Evolutionary conservation across 2,329 filamentous ascomycete species (phyloP).

Genomic region (Drechslerella coelobrocha): DNA sequence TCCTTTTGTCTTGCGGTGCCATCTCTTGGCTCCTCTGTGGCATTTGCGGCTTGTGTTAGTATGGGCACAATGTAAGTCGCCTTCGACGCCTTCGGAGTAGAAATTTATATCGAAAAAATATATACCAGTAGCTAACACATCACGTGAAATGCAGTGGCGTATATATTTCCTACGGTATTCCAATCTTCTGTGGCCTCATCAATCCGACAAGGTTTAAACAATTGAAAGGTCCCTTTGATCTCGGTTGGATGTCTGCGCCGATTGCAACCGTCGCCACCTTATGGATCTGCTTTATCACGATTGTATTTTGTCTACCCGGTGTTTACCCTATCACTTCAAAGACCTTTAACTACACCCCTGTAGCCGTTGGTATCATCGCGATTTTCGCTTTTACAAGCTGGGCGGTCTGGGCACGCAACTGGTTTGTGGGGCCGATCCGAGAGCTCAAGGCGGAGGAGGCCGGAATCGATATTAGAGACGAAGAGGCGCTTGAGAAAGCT

Average conservation of each 20-base stretch:
- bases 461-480: constrained; percentile 62
- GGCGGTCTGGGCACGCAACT: constrained; percentile 64
- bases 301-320: constrained; percentile 67
- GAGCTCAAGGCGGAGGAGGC: constrained; percentile 63
- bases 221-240: constrained; percentile 66
- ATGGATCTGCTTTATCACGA: constrained; percentile 66
- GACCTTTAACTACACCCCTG: constrained; percentile 68
- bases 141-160: constrained; percentile 60
- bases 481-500: constrained; percentile 59
- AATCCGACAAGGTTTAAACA: constrained; percentile 62
- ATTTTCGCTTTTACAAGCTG: constrained; percentile 62
- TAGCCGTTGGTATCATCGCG: constrained; percentile 66
- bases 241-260: constrained; percentile 61
- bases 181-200: constrained; percentile 65
- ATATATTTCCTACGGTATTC: constrained; percentile 67
- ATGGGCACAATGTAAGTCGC: constrained; percentile 62
- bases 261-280: constrained; percentile 62
- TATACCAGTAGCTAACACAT: constrained; percentile 8
- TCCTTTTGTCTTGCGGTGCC: constrained; percentile 66
- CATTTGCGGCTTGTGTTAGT: constrained; percentile 66
- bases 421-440: constrained; percentile 66
- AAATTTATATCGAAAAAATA: background rate
- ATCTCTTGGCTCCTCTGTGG: constrained; percentile 65
- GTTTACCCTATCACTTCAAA: constrained; percentile 65
- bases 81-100: constrained; percentile 13